Percentiles rank a stretch among this genome's conserved stretches.
phyloP scores from a whole-genome alignment of 345 rosid genomes.

The Salix suchowensis region DNA sequence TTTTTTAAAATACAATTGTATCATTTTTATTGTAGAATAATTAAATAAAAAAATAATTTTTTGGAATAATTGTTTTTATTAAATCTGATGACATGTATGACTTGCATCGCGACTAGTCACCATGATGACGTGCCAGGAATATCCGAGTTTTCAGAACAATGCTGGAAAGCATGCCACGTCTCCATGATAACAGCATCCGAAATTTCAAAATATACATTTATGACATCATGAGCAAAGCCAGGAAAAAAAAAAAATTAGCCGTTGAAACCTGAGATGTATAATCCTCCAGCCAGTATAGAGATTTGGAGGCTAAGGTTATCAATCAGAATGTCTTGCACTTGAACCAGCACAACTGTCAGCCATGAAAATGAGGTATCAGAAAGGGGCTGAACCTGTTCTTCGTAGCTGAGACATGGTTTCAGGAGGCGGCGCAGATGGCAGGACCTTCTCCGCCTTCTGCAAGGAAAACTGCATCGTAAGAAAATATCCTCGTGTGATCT shows the following conservation, averaged over 20 bases:
- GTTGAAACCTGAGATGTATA: not conserved
- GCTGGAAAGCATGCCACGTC: not conserved
- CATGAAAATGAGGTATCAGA: not conserved
- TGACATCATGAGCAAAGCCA: not conserved
- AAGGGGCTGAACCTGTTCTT: not conserved
- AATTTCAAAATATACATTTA: not conserved
- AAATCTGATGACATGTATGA: no score
- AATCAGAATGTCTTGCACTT: not conserved
- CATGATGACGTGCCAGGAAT: no score
- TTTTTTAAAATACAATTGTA: no score
- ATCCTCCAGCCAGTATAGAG: not conserved
- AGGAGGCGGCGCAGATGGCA: not conserved
- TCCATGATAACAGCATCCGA: not conserved
- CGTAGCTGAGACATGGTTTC: not conserved
- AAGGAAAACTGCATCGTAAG: not conserved
- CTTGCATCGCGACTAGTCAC: no score
- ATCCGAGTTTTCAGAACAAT: no score
- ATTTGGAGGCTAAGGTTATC: not conserved
- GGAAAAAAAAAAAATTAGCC: not conserved
- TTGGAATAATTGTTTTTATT: no score
- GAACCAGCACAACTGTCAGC: not conserved
- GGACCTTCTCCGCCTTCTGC: not conserved
- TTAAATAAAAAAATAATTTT: no score
- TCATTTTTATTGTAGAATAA: no score
- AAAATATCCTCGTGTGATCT: not conserved